Conservation (phyloP, 2,329 filamentous ascomycete genomes). For the Leptographium radiaticola region DNA sequence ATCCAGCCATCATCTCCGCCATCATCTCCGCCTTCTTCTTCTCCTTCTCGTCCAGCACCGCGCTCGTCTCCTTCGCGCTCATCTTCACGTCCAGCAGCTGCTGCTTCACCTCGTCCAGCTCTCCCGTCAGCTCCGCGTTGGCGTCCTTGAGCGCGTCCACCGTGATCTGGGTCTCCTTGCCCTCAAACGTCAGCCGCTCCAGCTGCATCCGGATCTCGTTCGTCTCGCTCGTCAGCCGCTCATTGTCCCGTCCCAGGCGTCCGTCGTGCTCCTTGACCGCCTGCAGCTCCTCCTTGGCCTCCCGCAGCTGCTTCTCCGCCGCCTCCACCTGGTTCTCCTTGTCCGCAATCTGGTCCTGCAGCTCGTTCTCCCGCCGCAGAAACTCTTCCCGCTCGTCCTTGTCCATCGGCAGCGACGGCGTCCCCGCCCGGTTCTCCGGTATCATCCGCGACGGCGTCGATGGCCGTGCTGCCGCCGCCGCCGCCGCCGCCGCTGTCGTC, state of each 20-base stretch:
- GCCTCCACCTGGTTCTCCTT: conserved; percentile 71
- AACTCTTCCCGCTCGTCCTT: conserved; percentile 98
- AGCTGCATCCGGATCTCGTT: conserved; percentile 96
- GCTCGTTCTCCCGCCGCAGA: conserved; percentile 83
- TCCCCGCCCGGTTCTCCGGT: conserved; percentile 48
- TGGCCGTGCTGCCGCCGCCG: conserved; percentile 38
- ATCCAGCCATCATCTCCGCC: conserved; percentile 99
- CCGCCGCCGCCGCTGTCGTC: conserved; percentile 16
- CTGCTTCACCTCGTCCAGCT: conserved; percentile 92
- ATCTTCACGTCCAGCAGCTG: conserved; percentile 93
- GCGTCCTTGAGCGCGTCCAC: conserved; percentile 97
- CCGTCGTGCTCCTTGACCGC: conserved; percentile 77
- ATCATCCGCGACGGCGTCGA: conserved; percentile 38
- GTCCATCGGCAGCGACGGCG: conserved; percentile 68
- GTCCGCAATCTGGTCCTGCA: conserved; percentile 92
- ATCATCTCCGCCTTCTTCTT: conserved; percentile 98
- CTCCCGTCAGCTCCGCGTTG: conserved; percentile 79
- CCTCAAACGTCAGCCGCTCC: conserved; percentile 88
- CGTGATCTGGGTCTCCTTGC: conserved; percentile 91
- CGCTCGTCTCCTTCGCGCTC: conserved; percentile 85
- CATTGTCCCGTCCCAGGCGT: conserved; percentile 79
- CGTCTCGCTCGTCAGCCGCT: conserved; percentile 69
- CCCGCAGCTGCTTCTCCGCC: conserved; percentile 66
- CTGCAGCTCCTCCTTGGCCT: conserved; percentile 74
- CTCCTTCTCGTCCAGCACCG: conserved; percentile 90